Evolutionary conservation across 139 green algal genomes (phyloP).

Genomic region (Edaphochlamys debaryana): DNA sequence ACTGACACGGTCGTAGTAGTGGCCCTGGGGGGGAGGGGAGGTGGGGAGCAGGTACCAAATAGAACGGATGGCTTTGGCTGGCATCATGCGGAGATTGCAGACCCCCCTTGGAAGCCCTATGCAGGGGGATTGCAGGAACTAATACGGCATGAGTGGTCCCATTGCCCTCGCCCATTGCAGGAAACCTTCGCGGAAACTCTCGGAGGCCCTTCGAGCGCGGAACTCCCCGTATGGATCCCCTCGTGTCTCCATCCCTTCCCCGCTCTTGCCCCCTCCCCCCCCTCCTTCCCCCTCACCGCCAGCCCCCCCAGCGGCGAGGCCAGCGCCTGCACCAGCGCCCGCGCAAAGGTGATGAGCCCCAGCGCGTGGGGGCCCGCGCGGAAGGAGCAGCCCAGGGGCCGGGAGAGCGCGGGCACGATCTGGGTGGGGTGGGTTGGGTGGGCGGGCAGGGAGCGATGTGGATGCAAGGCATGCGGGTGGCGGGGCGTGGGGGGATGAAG

Average conservation of each 20-base stretch:
- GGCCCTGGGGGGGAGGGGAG: background rate
- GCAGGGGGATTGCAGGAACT: no score
- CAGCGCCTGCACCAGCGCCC: slow-evolving; percentile 43
- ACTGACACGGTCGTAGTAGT: slow-evolving; percentile 57
- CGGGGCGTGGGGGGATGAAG: no score
- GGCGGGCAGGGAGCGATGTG: no score
- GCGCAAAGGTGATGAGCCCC: slow-evolving; percentile 37
- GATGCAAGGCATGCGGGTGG: no score
- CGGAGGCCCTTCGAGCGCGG: no score
- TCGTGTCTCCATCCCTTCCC: background rate
- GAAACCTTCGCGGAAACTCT: no score
- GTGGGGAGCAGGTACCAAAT: no score
- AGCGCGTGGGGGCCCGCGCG: slow-evolving; percentile 22
- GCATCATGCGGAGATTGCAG: background rate
- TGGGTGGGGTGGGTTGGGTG: no score
- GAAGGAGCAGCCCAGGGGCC: slow-evolving; percentile 37
- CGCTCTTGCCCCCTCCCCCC: background rate
- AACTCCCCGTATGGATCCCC: no score
- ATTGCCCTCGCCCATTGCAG: no score
- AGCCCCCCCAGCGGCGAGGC: slow-evolving; percentile 27
- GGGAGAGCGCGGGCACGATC: slow-evolving; percentile 11
- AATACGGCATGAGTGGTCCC: no score
- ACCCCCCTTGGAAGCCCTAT: background rate
- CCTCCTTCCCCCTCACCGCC: slow-evolving; percentile 8
- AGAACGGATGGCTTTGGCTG: no score